phyloP scores from a whole-genome alignment of 2,329 filamentous ascomycete species.

The Ascochyta lentis region DNA sequence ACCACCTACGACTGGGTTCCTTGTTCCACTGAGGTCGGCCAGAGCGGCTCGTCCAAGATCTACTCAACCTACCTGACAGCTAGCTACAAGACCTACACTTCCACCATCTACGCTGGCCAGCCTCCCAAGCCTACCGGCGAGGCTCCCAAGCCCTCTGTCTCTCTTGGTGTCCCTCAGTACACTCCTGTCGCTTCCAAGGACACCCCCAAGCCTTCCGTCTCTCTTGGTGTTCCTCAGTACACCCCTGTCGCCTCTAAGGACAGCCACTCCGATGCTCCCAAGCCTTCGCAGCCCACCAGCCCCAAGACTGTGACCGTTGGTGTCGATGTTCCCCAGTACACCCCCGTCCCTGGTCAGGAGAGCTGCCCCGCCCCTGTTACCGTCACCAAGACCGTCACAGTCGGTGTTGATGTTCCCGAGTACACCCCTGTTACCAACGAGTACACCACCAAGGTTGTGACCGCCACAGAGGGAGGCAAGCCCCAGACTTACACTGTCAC shows the following conservation, averaged over 20 bases:
- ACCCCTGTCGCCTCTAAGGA: slow-evolving; percentile 12
- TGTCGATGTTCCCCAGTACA: slow-evolving; percentile 15
- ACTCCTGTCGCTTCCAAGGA: slow-evolving; percentile 14
- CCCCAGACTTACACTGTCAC: slow-evolving; percentile 30
- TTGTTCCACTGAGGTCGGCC: slow-evolving; percentile 45
- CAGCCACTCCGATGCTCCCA: not conserved
- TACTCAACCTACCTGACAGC: slow-evolving; percentile 51
- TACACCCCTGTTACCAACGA: slow-evolving; percentile 16
- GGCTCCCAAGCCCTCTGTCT: slow-evolving; percentile 14
- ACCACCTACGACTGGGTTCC: slow-evolving; percentile 48
- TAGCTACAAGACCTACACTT: slow-evolving; percentile 40
- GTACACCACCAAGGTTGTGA: slow-evolving; percentile 40
- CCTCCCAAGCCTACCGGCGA: slow-evolving; percentile 22
- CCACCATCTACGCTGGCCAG: slow-evolving; percentile 33
- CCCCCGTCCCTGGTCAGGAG: slow-evolving; percentile 12
- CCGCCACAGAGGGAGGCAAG: slow-evolving; percentile 33
- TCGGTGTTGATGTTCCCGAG: slow-evolving; percentile 18
- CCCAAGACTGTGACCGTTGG: slow-evolving; percentile 24
- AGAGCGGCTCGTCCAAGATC: slow-evolving; percentile 36
- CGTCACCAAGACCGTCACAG: slow-evolving; percentile 29
- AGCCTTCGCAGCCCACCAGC: slow-evolving; percentile 19
- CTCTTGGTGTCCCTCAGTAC: slow-evolving; percentile 11
- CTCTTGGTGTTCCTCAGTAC: not conserved
- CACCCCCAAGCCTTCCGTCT: not conserved
- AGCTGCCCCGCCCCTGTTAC: slow-evolving; percentile 39